Conservation (phyloP, 164 flowering plant species). For the Vitis riparia region DNA sequence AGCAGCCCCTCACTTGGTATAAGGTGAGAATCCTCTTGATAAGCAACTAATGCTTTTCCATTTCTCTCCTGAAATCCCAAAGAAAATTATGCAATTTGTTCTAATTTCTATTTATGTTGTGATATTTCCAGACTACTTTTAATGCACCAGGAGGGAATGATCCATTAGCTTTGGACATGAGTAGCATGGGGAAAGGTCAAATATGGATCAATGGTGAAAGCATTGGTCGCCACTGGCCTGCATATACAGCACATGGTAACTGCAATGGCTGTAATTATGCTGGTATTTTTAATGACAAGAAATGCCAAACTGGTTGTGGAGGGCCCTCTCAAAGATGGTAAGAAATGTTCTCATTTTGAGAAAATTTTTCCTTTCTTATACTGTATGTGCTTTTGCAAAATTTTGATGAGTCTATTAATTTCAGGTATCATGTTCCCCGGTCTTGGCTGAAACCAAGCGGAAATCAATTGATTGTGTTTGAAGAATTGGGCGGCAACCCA, state of each 20-base stretch:
- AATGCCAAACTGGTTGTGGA: slow-evolving; percentile 64
- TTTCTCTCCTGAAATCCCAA: neutral
- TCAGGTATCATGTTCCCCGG: slow-evolving; percentile 82
- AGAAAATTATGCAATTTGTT: neutral
- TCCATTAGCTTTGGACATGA: slow-evolving; percentile 80
- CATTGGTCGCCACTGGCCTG: slow-evolving; percentile 90
- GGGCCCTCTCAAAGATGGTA: slow-evolving; percentile 77
- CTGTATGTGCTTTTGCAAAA: neutral
- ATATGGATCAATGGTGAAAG: slow-evolving; percentile 80
- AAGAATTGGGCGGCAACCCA: slow-evolving; percentile 81
- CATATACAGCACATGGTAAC: slow-evolving; percentile 56
- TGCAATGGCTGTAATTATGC: slow-evolving; percentile 64
- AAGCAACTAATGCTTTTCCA: neutral
- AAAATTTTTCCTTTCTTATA: neutral
- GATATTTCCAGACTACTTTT: slow-evolving; percentile 54
- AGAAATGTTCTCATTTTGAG: slow-evolving; percentile 6
- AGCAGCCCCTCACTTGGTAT: slow-evolving; percentile 86
- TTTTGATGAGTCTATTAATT: slow-evolving; percentile 1
- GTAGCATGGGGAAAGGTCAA: slow-evolving; percentile 86
- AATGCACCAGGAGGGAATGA: slow-evolving; percentile 64
- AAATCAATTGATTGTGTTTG: slow-evolving; percentile 64
- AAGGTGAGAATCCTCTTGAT: slow-evolving; percentile 53
- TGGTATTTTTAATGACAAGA: slow-evolving; percentile 53
- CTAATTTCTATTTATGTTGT: neutral
- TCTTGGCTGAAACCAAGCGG: slow-evolving; percentile 58